Percentiles rank a stretch among this genome's conserved stretches.
phyloP scores from a whole-genome alignment of 2,329 filamentous ascomycete species.

The Colletotrichum graminicola region DNA sequence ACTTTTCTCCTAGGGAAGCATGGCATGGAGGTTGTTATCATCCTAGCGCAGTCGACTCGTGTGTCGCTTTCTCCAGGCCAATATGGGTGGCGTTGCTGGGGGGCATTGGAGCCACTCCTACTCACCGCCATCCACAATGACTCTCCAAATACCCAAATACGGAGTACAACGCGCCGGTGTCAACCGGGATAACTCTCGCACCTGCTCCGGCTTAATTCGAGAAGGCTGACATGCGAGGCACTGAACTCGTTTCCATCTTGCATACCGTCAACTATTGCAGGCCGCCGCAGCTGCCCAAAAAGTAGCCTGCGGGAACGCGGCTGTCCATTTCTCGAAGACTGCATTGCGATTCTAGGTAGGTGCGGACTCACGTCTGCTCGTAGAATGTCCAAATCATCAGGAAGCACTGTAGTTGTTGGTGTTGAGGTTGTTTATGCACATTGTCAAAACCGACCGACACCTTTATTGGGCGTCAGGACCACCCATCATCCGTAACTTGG shows the following conservation, averaged over 20 bases:
- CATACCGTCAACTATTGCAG: constrained; percentile 3
- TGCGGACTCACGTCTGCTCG: neutral
- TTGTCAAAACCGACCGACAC: constrained; percentile 18
- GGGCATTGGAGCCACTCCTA: constrained; percentile 21
- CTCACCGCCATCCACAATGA: constrained; percentile 39
- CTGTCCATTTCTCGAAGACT: constrained; percentile 1
- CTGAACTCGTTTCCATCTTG: constrained; percentile 15
- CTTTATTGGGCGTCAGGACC: neutral
- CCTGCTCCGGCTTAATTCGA: constrained; percentile 17
- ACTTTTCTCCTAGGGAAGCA: constrained; percentile 28
- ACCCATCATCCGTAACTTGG: neutral
- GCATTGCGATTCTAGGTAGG: constrained; percentile 33
- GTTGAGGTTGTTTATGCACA: constrained; percentile 24
- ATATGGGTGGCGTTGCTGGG: constrained; percentile 35
- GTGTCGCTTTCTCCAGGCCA: constrained; percentile 30
- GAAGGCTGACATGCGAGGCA: constrained; percentile 22
- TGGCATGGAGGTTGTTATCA: constrained; percentile 27
- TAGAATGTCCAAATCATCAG: neutral
- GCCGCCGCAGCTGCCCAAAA: neutral
- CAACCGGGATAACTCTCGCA: constrained; percentile 13
- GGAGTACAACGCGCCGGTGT: constrained; percentile 25
- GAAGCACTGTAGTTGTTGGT: neutral
- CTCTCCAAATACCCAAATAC: constrained; percentile 15
- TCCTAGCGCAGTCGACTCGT: constrained; percentile 34
- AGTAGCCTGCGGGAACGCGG: neutral